Conservation (phyloP, 352 stramenopile species). For the Phytophthora agathidicida region DNA sequence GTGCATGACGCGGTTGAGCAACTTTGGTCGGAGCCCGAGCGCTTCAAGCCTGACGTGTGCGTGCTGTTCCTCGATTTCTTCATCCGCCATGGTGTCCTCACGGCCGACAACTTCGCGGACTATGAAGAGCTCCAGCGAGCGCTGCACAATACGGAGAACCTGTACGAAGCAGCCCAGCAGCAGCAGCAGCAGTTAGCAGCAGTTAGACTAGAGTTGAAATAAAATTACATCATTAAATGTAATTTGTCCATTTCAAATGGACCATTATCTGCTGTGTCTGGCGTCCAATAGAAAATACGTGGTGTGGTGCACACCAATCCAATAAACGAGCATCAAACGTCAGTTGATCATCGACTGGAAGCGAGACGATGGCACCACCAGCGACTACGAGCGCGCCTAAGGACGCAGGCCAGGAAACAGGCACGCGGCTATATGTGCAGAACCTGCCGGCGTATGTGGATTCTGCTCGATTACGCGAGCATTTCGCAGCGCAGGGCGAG, state of each 20-base stretch:
- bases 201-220: constrained; percentile 2
- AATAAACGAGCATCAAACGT: constrained; percentile 1
- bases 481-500: constrained; percentile 78
- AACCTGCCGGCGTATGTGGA: constrained; percentile 85
- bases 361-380: constrained; percentile 31
- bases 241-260: constrained; percentile 16
- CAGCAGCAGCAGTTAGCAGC: constrained; percentile 11
- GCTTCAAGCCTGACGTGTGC: constrained; percentile 78
- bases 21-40: constrained; percentile 51
- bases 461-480: constrained; percentile 69
- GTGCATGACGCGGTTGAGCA: constrained; percentile 42
- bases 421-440: constrained; percentile 81
- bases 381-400: constrained; percentile 14
- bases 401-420: constrained; percentile 20
- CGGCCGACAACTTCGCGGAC: constrained; percentile 56
- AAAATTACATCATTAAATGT: too few relatives aligned
- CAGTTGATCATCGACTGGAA: constrained; percentile 26
- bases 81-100: constrained; percentile 66
- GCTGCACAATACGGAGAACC: constrained; percentile 31
- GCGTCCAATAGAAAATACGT: constrained; percentile 11
- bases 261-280: constrained; percentile 4
- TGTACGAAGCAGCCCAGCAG: constrained; percentile 35
- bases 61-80: constrained; percentile 72
- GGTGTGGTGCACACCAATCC: constrained; percentile 8
- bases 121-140: constrained; percentile 50